Conservation (phyloP, 768 basidiomycete species). For the Boletus fagicola region DNA sequence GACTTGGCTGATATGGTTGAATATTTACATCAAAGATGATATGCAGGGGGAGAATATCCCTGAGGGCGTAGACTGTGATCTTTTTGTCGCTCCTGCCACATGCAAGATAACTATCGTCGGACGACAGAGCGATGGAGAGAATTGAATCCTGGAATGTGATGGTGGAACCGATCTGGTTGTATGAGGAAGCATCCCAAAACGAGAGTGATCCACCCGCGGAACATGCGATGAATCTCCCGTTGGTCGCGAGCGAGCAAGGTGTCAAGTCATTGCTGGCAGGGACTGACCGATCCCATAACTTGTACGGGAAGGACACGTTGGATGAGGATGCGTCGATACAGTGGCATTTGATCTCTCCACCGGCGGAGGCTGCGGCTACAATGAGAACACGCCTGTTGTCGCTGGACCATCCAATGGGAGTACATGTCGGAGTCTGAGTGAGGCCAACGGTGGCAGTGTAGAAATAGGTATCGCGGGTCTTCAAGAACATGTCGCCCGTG, state of each 20-base stretch:
- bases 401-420: background rate
- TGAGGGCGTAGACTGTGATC: background rate
- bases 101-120: background rate
- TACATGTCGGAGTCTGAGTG: background rate
- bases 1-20: too few species aligned
- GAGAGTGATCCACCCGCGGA: background rate
- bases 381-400: background rate
- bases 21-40: conserved; percentile 4
- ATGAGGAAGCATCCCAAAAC: background rate
- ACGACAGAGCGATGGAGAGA: background rate
- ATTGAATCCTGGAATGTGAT: background rate
- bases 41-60: background rate
- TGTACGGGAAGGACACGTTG: accelerated
- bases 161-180: background rate
- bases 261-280: background rate
- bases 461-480: background rate
- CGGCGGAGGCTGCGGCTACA: background rate
- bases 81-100: background rate
- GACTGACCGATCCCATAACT: background rate
- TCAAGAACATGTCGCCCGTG: background rate
- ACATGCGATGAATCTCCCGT: background rate
- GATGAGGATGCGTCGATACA: background rate
- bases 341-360: too few species aligned
- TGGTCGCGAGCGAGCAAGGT: background rate
- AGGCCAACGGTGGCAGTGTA: too few species aligned